Base-by-base conservation (phyloP, 2,329 filamentous ascomycete species). In the Cordyceps fumosorosea region DNA sequence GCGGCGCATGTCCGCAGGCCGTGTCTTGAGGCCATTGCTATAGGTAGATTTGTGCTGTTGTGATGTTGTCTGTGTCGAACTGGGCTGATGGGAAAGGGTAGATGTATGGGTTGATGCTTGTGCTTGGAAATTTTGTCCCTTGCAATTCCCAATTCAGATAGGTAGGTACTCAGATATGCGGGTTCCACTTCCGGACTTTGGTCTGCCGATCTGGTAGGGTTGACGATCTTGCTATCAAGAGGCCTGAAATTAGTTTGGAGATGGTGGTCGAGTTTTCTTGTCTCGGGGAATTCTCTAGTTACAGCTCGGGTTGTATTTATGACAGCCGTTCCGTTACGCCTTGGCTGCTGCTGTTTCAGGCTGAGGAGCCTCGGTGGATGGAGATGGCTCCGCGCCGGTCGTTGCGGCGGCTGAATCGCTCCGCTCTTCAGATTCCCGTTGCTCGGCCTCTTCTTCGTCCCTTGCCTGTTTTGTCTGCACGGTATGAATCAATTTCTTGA, bases 1-100 rank as follows among this genome's bases (percentile, higher is more conserved):
- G 69, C 64, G 20, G 67, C 64, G 56, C 72, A 68, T 65, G 67
- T 65, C 64, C 70, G 66, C 44, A 75, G 64, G 64, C 70, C 67
- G 67, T 69, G 67, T 61, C 69, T 68, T 6, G 62, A 50, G 14
- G 56, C 56, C 62, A 63, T 63, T 56, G 8, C 20, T 22, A 12
- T 45, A 12, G 3, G 18, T 45, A 12, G 3, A 22, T 5, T 11
- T 14, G 11, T 29, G 11, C 20, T 16, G 56, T 11, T 20, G 22
- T 22, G 20, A 40, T 48, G n/a, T 42, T 29, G 55, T 57, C 11
- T 24, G 1, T 24, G 32, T 50, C 37, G 2, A 29, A 44, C 16
- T 44, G 6, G 42, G 20, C 29, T 6, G 44, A 42, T 40, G 18
- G 20, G 40, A 53, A 47, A 37, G 34, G 10, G 57, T 20, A 37